phyloP scores from a whole-genome alignment of 805 yeast species.

The Metschnikowia lachancei region DNA sequence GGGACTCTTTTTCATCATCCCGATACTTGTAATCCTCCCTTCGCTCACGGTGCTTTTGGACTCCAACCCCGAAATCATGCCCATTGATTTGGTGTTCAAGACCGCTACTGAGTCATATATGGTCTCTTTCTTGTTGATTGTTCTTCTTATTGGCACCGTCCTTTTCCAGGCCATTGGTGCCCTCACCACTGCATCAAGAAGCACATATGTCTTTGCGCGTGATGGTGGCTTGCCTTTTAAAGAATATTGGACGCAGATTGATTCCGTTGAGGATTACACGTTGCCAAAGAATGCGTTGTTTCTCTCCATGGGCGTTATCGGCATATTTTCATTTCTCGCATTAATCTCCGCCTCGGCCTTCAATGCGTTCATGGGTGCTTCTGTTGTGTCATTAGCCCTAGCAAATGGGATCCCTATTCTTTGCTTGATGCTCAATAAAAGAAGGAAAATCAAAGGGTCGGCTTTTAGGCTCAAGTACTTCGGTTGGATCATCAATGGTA shows the following conservation, averaged over 20 bases:
- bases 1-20: constrained; percentile 70
- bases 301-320: constrained; percentile 61
- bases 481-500: constrained; percentile 61
- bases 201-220: constrained; percentile 79
- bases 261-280: constrained; percentile 49
- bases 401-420: constrained; percentile 77
- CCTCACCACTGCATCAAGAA: constrained; percentile 75
- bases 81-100: constrained; percentile 74
- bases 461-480: constrained; percentile 59
- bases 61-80: constrained; percentile 63
- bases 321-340: constrained; percentile 60
- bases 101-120: constrained; percentile 64
- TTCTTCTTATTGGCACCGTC: constrained; percentile 66
- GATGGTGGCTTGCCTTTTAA: constrained; percentile 76
- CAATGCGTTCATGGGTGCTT: constrained; percentile 80
- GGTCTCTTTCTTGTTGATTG: constrained; percentile 65
- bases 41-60: constrained; percentile 57
- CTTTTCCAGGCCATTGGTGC: constrained; percentile 78
- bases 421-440: constrained; percentile 55
- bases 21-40: constrained; percentile 69
- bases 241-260: constrained; percentile 63
- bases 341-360: constrained; percentile 71
- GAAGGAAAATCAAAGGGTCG: constrained; percentile 64
- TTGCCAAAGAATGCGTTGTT: constrained; percentile 71
- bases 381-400: constrained; percentile 69